Evolutionary conservation across 441 rosid species (phyloP).

Genomic region (Gossypium aridum): DNA sequence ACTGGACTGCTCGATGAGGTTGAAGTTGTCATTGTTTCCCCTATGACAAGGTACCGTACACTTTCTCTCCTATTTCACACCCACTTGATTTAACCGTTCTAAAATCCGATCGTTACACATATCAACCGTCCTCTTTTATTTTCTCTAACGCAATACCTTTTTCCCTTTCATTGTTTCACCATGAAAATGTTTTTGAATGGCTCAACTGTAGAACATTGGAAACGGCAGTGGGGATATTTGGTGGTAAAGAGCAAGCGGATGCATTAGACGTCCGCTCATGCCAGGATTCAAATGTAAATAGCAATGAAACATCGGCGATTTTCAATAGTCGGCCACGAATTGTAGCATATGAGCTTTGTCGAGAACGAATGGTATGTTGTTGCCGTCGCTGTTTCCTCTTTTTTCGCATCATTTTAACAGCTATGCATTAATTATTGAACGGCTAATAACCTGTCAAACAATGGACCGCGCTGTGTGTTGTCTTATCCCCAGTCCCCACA

Average conservation of each 20-base stretch:
- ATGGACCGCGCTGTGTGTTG: not conserved
- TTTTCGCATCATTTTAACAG: not conserved
- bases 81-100: too few relatives aligned
- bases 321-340: conserved; percentile 40
- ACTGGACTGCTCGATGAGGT: conserved; percentile 35
- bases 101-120: not conserved
- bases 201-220: conserved; percentile 58
- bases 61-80: not conserved
- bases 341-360: conserved; percentile 63
- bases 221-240: conserved; percentile 66
- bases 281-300: conserved; percentile 16
- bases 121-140: not conserved
- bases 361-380: conserved; percentile 59
- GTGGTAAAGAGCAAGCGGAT: conserved; percentile 22
- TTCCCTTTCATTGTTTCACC: not conserved
- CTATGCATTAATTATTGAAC: not conserved
- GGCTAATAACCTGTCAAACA: not conserved
- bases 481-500: not conserved
- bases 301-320: conserved; percentile 19
- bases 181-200: not conserved
- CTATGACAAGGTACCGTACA: conserved; percentile 55
- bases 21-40: conserved; percentile 71
- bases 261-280: conserved; percentile 13
- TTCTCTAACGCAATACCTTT: too few relatives aligned
- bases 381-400: not conserved